Base-by-base conservation (phyloP, 495 filamentous ascomycete genomes). In the Aspergillus olivimuriae region DNA sequence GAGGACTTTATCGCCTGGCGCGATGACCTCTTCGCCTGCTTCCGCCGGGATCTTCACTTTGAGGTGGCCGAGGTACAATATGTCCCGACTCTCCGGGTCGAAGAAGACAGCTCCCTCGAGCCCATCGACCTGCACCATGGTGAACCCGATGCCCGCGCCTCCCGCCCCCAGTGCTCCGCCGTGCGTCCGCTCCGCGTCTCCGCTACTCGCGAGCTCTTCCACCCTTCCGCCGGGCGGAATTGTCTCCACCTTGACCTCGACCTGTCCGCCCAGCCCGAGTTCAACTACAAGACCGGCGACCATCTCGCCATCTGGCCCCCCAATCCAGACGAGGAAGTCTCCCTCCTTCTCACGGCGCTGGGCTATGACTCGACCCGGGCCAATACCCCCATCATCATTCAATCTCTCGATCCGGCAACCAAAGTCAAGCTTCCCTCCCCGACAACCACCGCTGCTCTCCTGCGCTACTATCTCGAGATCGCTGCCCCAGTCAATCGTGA, bases 241-340 rank as follows among this genome's bases (percentile, higher is more conserved):
- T 77, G 73, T 45, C 48, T 77, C 5, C 74, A 77, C 46, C 57
- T 77, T 44, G 71, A 77, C 21, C 43, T 77, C 0, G 73, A 76
- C 38, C 44, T 76, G 2, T 55, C 44, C 17, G 50, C 47, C 20
- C 48, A 56, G 20, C 52, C 67, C 2, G 83, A 76, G 26, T 68
- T 83, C 62, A 69, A 70, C 2, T 91, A 89, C 55, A 72, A 72
- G 40, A 75, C 81, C 7, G 86, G 86, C 31, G 86, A 91, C 56
- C 88, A 91, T 50, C 73, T 89, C 8, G 83, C 83, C 3, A 71
- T 89, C 23, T 70, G 86, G 35, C 84, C 86, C 0, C 63, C 81
- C 14, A 89, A 89, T 51, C 75, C 80, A 0, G 66, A 73, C 40
- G 69, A 73, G 14, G 69, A 72, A 51, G 63, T 75, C 2, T 55